Percentiles rank a stretch among this genome's conserved stretches.
Conservation (phyloP, 306 rosid genomes). For the Acacia confusa region DNA sequence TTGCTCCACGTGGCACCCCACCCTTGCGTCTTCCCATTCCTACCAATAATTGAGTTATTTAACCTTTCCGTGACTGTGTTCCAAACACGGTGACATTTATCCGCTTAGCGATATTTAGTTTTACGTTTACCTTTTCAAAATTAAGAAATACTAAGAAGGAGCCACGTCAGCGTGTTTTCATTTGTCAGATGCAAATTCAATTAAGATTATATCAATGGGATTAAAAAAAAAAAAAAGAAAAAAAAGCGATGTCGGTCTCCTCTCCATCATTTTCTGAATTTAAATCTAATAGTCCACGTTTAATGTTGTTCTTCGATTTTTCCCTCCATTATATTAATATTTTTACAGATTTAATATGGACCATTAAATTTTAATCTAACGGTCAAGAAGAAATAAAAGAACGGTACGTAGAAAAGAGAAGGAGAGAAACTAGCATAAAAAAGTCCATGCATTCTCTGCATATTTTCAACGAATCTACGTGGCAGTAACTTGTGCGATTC, state of each 20-base stretch:
- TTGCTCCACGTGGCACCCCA: conserved; percentile 40
- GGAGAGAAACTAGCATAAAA: too few relatives aligned
- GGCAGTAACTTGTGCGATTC: conserved; percentile 23
- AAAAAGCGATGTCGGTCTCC: too few relatives aligned
- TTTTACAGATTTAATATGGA: too few relatives aligned
- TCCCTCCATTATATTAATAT: too few relatives aligned
- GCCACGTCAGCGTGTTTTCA: neutral
- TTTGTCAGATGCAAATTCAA: neutral
- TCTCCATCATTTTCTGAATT: too few relatives aligned
- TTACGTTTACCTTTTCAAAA: neutral
- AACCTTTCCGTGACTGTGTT: neutral
- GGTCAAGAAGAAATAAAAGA: accelerated
- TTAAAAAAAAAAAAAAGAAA: too few relatives aligned
- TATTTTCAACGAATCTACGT: conserved; percentile 38
- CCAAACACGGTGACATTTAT: conserved; percentile 36
- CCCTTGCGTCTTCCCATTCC: conserved; percentile 18
- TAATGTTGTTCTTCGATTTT: too few relatives aligned
- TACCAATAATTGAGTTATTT: neutral
- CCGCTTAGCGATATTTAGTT: neutral
- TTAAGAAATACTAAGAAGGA: neutral
- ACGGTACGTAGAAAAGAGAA: too few relatives aligned
- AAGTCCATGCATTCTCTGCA: neutral
- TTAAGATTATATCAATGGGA: too few relatives aligned
- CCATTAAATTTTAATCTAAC: too few relatives aligned
- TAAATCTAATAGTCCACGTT: too few relatives aligned